Base-by-base conservation (phyloP, 1,139 yeast genomes). In the Meyerozyma athensensis region DNA sequence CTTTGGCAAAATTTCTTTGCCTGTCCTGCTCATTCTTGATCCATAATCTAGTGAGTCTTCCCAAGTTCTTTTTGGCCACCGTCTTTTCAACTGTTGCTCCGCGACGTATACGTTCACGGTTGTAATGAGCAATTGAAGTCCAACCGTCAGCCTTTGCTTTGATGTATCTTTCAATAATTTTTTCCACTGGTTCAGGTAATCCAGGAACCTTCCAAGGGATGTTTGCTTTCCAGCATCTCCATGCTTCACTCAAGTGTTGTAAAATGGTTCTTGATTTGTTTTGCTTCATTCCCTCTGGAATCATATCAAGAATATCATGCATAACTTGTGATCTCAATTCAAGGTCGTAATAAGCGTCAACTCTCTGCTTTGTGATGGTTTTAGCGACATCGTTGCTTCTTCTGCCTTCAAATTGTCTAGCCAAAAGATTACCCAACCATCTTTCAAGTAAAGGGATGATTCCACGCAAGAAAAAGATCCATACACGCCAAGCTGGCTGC, bases 191-290 rank as follows among this genome's bases (percentile, higher is more conserved):
- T 38, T 77, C 82, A 3, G 99, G 98, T 58, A 94, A 68, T 0
- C 98, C 98, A 1, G 97, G 96, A 8, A 92, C 98, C 51, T 87
- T 83, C 98, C 98, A 94, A 1, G 97, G 96, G 43, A 92, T 84
- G 53, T 92, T 90, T 2, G 98, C 98, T 58, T 94, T 94, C 98
- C 98, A 94, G 57, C 98, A 92, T 56, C 98, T 71, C 99, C 99
- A 94, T 1, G 98, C 98, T 58, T 94, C 98, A 54, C 96, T 85
- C 39, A 94, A 68, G 60, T 94, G 99, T 52, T 92, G 97, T 36
- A 94, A 64, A 39, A 94, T 85, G 0, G 95, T 82, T 52, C 86
- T 83, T 2, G 96, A 80, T 54, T 89, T 90, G 48, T 77, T 85
- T 52, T 87, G 95, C 50, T 86, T 85, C 45, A 94, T 74, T 1